Conservation (phyloP, 1,284 basidiomycete genomes). For the Salmacisia buchloeana region DNA sequence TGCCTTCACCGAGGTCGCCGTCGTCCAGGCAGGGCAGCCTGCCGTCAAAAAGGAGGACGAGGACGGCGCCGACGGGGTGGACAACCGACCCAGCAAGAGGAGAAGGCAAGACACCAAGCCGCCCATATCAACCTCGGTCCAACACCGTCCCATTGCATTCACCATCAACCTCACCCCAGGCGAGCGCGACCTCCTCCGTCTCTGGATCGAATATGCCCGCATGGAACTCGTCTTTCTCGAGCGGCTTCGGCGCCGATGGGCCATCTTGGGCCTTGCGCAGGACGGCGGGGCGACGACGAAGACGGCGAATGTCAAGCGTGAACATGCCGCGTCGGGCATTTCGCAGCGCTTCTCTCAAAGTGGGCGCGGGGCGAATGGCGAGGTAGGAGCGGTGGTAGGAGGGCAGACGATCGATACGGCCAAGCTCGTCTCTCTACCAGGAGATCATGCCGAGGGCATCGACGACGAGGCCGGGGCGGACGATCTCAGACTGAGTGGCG, state of each 20-base stretch:
- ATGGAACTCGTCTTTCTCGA: slow-evolving; percentile 88
- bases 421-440: slow-evolving; percentile 17
- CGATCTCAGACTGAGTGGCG: no score
- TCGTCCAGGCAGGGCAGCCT: not conserved
- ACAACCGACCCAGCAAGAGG: not conserved
- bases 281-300: slow-evolving; percentile 20
- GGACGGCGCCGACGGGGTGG: not conserved
- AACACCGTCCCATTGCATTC: not conserved
- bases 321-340: not conserved
- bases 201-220: slow-evolving; percentile 60
- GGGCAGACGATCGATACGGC: slow-evolving; percentile 17
- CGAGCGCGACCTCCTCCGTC: slow-evolving; percentile 35
- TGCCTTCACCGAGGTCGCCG: slow-evolving; percentile 11
- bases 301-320: not conserved
- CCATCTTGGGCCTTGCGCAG: slow-evolving; percentile 62
- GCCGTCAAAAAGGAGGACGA: not conserved
- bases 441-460: not conserved
- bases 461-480: slow-evolving; percentile 13
- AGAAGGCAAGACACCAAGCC: not conserved
- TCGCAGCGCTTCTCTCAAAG: not conserved
- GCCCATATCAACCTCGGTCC: not conserved
- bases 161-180: slow-evolving; percentile 7
- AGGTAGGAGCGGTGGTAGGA: slow-evolving; percentile 2
- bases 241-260: slow-evolving; percentile 73
- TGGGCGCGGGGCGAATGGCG: slow-evolving; percentile 13